These are phyloP conservation scores for Flaveria sonorensis DNA, from an alignment of 129 eudicot species.

Conservation along the genomic window DNA sequence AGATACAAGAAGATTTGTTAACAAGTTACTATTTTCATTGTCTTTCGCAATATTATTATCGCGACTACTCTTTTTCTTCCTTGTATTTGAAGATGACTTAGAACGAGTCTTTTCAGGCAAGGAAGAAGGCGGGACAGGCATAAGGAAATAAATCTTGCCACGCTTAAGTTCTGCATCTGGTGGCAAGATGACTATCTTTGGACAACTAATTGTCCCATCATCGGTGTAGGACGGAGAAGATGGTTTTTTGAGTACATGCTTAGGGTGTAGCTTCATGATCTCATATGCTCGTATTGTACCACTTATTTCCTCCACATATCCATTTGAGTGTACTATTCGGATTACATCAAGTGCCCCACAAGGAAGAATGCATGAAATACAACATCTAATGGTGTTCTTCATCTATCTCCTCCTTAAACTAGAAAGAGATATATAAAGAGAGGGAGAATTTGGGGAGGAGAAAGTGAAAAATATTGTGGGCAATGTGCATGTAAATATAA, in stretches of 20 bases:
- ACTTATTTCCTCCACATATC: constrained; percentile 76
- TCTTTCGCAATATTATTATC: constrained; percentile 20
- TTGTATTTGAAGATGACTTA: constrained; percentile 35
- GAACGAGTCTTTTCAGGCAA: constrained; percentile 46
- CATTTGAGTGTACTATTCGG: constrained; percentile 81
- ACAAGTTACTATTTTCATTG: constrained; percentile 12
- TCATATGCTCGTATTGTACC: constrained; percentile 65
- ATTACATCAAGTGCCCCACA: constrained; percentile 95
- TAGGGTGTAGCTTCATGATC: constrained; percentile 74
- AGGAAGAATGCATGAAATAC: constrained; percentile 96
- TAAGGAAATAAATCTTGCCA: constrained; percentile 92
- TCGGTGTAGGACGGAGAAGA: constrained; percentile 48
- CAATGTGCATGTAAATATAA: constrained; percentile 25
- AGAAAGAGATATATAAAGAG: constrained; percentile 30
- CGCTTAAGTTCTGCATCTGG: constrained; percentile 89
- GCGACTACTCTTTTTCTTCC: constrained; percentile 33
- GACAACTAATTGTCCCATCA: constrained; percentile 44
- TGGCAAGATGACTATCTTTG: constrained; percentile 65
- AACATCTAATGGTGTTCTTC: constrained; percentile 79
- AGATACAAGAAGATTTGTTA: constrained; percentile 42
- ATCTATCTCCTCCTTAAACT: constrained; percentile 37
- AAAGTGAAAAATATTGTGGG: constrained; percentile 27
- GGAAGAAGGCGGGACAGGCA: constrained; percentile 60
- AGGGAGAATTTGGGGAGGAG: constrained; percentile 27
- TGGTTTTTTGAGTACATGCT: constrained; percentile 80